Percentiles rank a stretch among this genome's conserved stretches.
Evolutionary conservation across 176 grass and related monocot species (phyloP).

Genomic region (Thinopyrum elongatum): DNA sequence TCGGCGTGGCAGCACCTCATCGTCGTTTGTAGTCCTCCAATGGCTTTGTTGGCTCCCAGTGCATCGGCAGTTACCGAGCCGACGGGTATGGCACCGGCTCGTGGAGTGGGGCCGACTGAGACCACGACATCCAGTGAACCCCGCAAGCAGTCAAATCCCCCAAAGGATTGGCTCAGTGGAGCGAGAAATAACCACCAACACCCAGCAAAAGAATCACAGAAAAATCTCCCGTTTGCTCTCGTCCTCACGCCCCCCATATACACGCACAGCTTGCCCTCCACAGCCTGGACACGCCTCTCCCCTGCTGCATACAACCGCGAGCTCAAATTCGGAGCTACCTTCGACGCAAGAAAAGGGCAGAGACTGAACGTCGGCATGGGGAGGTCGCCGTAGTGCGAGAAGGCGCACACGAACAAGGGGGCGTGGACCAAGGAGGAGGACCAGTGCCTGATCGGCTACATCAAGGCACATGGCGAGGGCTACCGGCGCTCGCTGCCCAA

Average conservation of each 20-base stretch:
- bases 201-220: background rate
- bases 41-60: too few species aligned
- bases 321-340: background rate
- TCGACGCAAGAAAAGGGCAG: conserved; percentile 3
- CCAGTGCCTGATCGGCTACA: conserved; percentile 69
- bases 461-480: conserved; percentile 66
- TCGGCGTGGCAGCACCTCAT: too few species aligned
- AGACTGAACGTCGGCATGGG: conserved; percentile 32
- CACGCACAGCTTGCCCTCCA: background rate
- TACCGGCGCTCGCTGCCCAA: conserved; percentile 85
- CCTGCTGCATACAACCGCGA: background rate
- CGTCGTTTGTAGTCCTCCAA: too few species aligned
- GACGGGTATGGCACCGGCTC: too few species aligned
- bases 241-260: conserved; percentile 33
- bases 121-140: too few species aligned
- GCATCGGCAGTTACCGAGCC: too few species aligned
- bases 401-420: conserved; percentile 87
- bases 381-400: conserved; percentile 83
- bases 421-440: conserved; percentile 88
- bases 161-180: conserved; percentile 26
- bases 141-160: too few species aligned
- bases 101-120: too few species aligned
- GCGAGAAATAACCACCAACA: background rate
- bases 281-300: too few species aligned
- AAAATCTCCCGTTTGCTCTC: background rate